These are phyloP conservation scores for Lactarius evosmus DNA, from an alignment of 768 basidiomycete genomes.

Conservation along the genomic window DNA sequence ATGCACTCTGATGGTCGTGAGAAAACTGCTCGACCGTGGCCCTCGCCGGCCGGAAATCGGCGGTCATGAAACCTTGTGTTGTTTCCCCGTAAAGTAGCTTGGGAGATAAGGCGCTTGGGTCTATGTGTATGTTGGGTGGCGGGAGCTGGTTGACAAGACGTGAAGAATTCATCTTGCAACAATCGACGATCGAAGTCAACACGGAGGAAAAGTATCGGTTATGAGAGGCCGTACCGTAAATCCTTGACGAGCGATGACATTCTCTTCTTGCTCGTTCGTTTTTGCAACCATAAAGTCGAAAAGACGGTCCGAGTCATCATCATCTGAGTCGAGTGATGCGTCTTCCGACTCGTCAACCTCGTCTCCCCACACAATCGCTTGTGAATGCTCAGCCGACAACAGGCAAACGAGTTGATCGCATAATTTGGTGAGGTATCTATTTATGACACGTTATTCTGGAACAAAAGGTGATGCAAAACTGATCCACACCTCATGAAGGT, in stretches of 20 bases:
- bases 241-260: slow-evolving; percentile 42
- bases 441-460: background rate
- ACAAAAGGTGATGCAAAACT: background rate
- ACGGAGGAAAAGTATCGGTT: background rate
- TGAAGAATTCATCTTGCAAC: slow-evolving; percentile 6
- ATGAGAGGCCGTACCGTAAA: slow-evolving; percentile 41
- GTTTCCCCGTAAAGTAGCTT: slow-evolving; percentile 27
- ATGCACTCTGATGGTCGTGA: background rate
- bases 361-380: slow-evolving; percentile 45
- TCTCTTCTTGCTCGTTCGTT: slow-evolving; percentile 56
- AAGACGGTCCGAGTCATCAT: slow-evolving; percentile 46
- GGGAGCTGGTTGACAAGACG: background rate
- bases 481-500: slow-evolving; percentile 57
- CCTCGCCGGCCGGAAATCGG: slow-evolving; percentile 11
- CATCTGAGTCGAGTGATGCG: slow-evolving; percentile 37
- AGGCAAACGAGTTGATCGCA: slow-evolving; percentile 55
- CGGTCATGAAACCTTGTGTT: slow-evolving; percentile 27
- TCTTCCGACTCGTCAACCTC: slow-evolving; percentile 29
- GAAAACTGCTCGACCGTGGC: background rate
- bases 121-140: background rate
- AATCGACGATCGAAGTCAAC: background rate
- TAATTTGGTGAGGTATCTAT: slow-evolving; percentile 23
- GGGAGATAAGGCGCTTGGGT: slow-evolving; percentile 2
- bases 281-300: slow-evolving; percentile 55
- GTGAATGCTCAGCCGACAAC: slow-evolving; percentile 48